These are phyloP conservation scores for Lasiodiplodia theobromae DNA, from an alignment of 2,329 filamentous ascomycete species.

Conservation along the genomic window DNA sequence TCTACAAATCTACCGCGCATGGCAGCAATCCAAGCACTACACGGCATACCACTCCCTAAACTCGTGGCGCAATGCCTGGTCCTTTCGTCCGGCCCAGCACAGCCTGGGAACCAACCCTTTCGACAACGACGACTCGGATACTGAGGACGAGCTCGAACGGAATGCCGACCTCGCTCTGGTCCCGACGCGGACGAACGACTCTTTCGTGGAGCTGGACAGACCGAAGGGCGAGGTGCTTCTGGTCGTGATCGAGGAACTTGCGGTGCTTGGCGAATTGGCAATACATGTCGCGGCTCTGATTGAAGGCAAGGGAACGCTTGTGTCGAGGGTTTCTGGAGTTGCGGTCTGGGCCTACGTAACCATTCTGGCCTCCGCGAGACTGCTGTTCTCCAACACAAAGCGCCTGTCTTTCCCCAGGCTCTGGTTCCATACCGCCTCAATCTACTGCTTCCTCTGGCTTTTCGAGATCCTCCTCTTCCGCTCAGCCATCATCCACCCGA, in stretches of 20 bases:
- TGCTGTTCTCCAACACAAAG: conserved; percentile 67
- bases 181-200: conserved; percentile 58
- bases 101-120: conserved; percentile 37
- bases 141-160: conserved; percentile 67
- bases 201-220: conserved; percentile 73
- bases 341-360: conserved; percentile 83
- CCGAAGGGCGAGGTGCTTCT: conserved; percentile 76
- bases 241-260: conserved; percentile 76
- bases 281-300: conserved; percentile 72
- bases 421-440: conserved; percentile 90
- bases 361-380: conserved; percentile 73
- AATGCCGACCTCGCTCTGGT: conserved; percentile 63
- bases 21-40: conserved; percentile 60
- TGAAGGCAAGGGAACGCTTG: conserved; percentile 47
- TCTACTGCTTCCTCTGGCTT: conserved; percentile 86
- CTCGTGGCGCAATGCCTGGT: conserved; percentile 51
- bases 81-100: conserved; percentile 40
- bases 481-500: conserved; percentile 80
- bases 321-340: conserved; percentile 67
- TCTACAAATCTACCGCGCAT: conserved; percentile 63
- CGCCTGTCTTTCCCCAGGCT: conserved; percentile 73
- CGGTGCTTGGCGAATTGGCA: conserved; percentile 73
- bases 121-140: conserved; percentile 49
- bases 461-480: conserved; percentile 80
- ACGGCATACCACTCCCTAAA: conserved; percentile 66